phyloP scores from a whole-genome alignment of 345 rosid species.

The Gossypium stocksii region DNA sequence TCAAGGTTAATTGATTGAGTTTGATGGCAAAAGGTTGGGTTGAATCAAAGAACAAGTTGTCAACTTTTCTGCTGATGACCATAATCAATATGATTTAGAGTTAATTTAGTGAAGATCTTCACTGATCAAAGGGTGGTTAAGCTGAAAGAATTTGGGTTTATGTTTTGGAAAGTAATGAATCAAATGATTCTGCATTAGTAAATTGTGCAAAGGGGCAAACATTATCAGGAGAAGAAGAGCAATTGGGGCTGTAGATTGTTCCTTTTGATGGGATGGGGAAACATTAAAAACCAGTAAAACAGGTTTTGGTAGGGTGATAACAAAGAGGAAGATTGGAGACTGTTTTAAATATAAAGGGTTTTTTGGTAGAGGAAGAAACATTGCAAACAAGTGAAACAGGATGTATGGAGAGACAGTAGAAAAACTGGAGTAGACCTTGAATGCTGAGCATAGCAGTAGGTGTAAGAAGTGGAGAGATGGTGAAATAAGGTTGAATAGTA shows the following conservation, averaged over 20 bases:
- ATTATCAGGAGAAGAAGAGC: background rate
- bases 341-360: too few species aligned
- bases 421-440: too few species aligned
- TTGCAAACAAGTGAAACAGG: too few species aligned
- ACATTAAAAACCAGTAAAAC: too few species aligned
- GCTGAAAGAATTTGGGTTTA: background rate
- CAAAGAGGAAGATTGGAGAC: too few species aligned
- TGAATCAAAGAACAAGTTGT: background rate
- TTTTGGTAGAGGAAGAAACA: too few species aligned
- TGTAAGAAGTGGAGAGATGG: too few species aligned
- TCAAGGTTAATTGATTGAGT: background rate
- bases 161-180: background rate
- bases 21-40: background rate
- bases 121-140: background rate
- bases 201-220: background rate
- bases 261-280: too few species aligned
- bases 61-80: slow-evolving; percentile 7
- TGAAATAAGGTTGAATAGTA: too few species aligned
- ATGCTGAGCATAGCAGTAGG: too few species aligned
- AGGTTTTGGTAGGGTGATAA: too few species aligned
- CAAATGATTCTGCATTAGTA: background rate
- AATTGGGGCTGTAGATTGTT: background rate
- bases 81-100: background rate
- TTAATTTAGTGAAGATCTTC: background rate
- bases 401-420: too few species aligned